phyloP scores from a whole-genome alignment of 352 stramenopile species.

The Phytophthora crassamura region DNA sequence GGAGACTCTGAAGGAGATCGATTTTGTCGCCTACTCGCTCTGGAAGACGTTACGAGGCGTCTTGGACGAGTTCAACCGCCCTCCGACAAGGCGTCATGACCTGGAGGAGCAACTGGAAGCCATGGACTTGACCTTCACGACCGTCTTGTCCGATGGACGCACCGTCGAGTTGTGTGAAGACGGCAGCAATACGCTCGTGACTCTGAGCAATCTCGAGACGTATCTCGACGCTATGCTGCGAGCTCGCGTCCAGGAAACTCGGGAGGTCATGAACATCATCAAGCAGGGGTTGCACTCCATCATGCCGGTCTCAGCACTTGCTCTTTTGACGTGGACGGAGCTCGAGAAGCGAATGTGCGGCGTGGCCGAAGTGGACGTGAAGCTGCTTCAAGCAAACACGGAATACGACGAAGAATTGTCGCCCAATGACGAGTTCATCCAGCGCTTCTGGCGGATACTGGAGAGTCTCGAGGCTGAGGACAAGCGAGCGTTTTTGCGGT shows the following conservation, averaged over 20 bases:
- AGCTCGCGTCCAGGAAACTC: conserved; percentile 49
- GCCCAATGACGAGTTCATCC: conserved; percentile 67
- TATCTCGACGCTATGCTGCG: conserved; percentile 58
- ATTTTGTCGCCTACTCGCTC: conserved; percentile 65
- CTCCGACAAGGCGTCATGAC: neutral
- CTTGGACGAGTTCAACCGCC: conserved; percentile 25
- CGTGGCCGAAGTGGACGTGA: conserved; percentile 74
- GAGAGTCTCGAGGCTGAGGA: conserved; percentile 65
- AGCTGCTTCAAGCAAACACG: conserved; percentile 74
- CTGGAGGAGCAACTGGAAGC: conserved; percentile 58
- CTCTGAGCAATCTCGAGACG: conserved; percentile 48
- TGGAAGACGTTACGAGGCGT: conserved; percentile 54
- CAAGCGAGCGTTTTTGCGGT: conserved; percentile 78
- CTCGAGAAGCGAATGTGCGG: conserved; percentile 80
- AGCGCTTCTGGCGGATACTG: conserved; percentile 84
- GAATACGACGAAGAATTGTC: conserved; percentile 87
- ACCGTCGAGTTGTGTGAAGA: conserved; percentile 50
- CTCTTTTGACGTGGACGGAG: conserved; percentile 69
- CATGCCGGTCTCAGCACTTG: conserved; percentile 64
- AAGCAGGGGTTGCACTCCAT: conserved; percentile 83
- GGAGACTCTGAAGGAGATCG: conserved; percentile 65
- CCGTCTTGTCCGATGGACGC: conserved; percentile 69
- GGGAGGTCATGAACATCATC: conserved; percentile 68
- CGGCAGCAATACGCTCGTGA: conserved; percentile 49
- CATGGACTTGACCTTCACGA: conserved; percentile 83